Evolutionary conservation across 768 basidiomycete genomes (phyloP).

Genomic region (Tylopilus vinaceipallidus): DNA sequence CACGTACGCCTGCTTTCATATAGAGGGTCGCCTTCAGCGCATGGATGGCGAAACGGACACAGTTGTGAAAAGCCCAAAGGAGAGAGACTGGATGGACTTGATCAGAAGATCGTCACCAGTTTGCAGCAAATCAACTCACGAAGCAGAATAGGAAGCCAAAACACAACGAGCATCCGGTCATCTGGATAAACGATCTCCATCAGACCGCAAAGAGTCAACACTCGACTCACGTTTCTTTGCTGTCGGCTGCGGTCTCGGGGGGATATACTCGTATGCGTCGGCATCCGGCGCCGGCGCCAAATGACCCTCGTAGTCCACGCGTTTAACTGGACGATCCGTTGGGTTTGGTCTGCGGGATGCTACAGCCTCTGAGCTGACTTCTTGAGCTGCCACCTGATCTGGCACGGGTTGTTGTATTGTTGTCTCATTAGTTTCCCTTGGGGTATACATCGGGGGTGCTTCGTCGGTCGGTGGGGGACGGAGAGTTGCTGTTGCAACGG

Average conservation of each 20-base stretch:
- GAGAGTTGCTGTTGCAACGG: slow-evolving; percentile 46
- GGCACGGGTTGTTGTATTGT: not conserved
- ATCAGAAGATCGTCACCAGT: slow-evolving; percentile 6
- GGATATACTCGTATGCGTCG: slow-evolving; percentile 64
- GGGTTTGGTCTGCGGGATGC: slow-evolving; percentile 22
- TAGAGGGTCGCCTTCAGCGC: slow-evolving; percentile 48
- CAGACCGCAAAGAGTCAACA: not conserved
- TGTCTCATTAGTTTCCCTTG: slow-evolving; percentile 41
- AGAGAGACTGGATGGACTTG: slow-evolving; percentile 46
- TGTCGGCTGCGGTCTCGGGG: slow-evolving; percentile 43
- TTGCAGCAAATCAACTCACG: slow-evolving; percentile 46
- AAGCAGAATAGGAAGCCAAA: slow-evolving; percentile 84
- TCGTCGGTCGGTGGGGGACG: slow-evolving; percentile 44
- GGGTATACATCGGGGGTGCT: slow-evolving; percentile 75
- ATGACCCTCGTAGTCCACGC: slow-evolving; percentile 45
- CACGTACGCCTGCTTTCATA: slow-evolving; percentile 40
- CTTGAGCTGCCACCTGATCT: slow-evolving; percentile 4
- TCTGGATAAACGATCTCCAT: slow-evolving; percentile 40
- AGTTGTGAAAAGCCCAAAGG: slow-evolving; percentile 58
- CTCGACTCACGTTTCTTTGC: slow-evolving; percentile 61
- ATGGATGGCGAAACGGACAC: slow-evolving; percentile 51
- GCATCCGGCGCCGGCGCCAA: slow-evolving; percentile 65
- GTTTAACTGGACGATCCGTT: slow-evolving; percentile 37
- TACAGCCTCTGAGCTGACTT: slow-evolving; percentile 10
- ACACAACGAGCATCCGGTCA: slow-evolving; percentile 80